Evolutionary conservation across 306 rosid genomes (phyloP), one percentile per base, ranked within the genome.

Genomic region (Pterocarpus santalinus): DNA sequence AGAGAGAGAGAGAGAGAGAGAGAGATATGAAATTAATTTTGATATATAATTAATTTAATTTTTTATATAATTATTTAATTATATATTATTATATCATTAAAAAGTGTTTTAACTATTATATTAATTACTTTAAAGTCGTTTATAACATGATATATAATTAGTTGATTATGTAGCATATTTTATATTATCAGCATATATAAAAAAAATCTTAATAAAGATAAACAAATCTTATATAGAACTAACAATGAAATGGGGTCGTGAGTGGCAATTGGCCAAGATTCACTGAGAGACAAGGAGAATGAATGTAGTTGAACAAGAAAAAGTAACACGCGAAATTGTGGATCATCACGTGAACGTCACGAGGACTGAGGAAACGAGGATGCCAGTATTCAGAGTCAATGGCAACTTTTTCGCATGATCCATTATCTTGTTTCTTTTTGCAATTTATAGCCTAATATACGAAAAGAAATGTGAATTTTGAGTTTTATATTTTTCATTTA

Each of bases 261-360:
- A 51, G 34, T 69, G 28, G 30, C 4, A 17, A n/a, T 36, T 38
- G 4, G 38, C 44, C 8, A 56, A 35, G 34, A 38, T 38, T 5
- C 39, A 56, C 28, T 2, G 6, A 52, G 51, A 7, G 57, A 38
- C 28, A 13, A 38, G 41, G 4, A 38, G 58, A 78, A 68, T 56
- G 47, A 78, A 5, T 43, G 22, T 68, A 55, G n/a, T 41, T 68
- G 61, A 17, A 69, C 28, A 41, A 2, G 14, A 1, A 34, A 15
- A 0, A 12, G 14, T 44, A 67, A 55, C 67, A 53, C 15, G 75
- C 55, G 82, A 69, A 5, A 1, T 34, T 39, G 14, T 9, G 14
- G 75, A 36, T 28, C 15, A 67, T 67, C 82, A 68, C 17, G 56
- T 57, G 75, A 5, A 68, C 4, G 28, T 69, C 82, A 56, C 58